Evolutionary conservation across 176 grass and related monocot species (phyloP), one percentile per base, ranked within the genome.

Genomic region (Urochloa ruziziensis): DNA sequence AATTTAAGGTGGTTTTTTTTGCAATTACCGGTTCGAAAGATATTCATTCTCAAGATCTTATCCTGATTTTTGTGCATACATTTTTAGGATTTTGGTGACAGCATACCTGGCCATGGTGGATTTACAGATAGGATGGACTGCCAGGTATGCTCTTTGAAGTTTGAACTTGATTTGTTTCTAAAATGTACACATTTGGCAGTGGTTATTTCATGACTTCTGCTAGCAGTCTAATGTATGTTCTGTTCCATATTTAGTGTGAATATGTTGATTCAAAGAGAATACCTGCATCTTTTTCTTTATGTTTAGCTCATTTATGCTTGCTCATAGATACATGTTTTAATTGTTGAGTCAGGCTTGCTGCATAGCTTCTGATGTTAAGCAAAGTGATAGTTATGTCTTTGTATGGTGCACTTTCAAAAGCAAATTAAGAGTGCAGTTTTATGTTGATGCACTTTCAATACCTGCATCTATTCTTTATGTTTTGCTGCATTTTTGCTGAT

Each of bases 81-180:
- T 8, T 85, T 75, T 33, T 83, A 97, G 94, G 94, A 97, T 82
- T 97, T 97, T 80, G 94, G 94, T 30, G 94, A 97, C 59, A 93
- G 89, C 81, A 97, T 97, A 71, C 94, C 94, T 36, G 94, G 94
- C 58, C 94, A 97, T 30, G 94, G 94, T 88, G 94, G 94, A 83
- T 88, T 97, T 64, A 97, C 94, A 60, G 94, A 97, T 74, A 97
- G 94, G 87, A 97, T 97, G 91, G 94, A 97, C 83, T 97, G 94
- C 62, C 94, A 97, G 83, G 94, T 97, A 91, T 74, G 64, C 75
- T 5, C n/a, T 74, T 73, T n/a, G n/a, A n/a, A n/a, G n/a, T n/a
- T 40, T 42, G 9, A 30, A 43, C 25, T 64, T 80, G 12, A 54
- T 80, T 34, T 73, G 40, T 53, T 44, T 62, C 54, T 39, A 44